Base-by-base conservation (phyloP, 371 early-diverging fungal species). In the Capillidium rhysosporum region DNA sequence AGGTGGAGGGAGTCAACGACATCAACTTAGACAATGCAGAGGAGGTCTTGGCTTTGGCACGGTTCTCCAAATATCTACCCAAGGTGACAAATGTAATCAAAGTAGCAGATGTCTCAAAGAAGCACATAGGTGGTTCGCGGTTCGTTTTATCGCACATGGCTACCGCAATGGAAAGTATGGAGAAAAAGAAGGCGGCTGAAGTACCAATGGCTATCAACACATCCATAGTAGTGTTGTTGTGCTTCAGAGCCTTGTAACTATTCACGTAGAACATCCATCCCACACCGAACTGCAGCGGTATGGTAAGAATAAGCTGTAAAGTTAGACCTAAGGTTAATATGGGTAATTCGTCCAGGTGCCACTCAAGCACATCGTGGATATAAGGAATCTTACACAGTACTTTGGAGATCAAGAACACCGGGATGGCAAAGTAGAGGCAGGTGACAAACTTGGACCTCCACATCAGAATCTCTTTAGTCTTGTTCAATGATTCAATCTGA, bases 221-320 rank as follows among this genome's bases (percentile, higher is more conserved):
- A 63, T 96, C 97, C 97, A 96, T 96, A 25, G 89, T 96, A 46
- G 91, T 84, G 30, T 75, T 74, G 3, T 80, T 73, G 55, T 92
- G 91, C 24, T 61, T 59, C 3, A 91, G 54, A 0, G 92, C 82
- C 61, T 82, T 82, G 64, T 71, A 83, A 1, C 92, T 79, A 20
- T 82, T 69, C 25, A 52, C 56, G 62, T 90, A 82, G 67, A 96
- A 94, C 38, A 79, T 69, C 38, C 64, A 62, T 1, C 92, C 95
- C 16, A 92, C 69, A 12, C 76, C 77, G 67, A 95, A 91, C 68
- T 92, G 92, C 2, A 92, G 80, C n/a, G 92, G 91, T 20, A 82
- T 72, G 4, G 94, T 75, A 43, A 82, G 56, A 38, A 82, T 47
- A 14, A 66, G 57, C 23, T 76, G 65, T 3, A 68, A 5, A 21